Percentiles rank a stretch among this genome's conserved stretches.
phyloP scores from a whole-genome alignment of 352 stramenopile species.

The Pythium pyrilobum region DNA sequence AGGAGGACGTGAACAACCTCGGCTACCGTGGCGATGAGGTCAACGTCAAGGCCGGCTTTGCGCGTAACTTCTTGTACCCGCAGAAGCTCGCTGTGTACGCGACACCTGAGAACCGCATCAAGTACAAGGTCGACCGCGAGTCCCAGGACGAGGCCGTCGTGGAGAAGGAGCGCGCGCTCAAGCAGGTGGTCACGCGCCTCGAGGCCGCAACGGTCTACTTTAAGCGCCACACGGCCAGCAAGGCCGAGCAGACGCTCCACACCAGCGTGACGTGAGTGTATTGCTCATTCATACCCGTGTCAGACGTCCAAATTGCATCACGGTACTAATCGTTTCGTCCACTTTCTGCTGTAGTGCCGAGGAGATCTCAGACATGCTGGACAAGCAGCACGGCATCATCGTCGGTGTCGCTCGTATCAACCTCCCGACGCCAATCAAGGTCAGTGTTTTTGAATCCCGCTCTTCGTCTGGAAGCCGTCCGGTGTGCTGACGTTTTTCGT shows the following conservation, averaged over 20 bases:
- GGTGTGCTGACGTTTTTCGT: neutral
- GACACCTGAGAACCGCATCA: slow-evolving; percentile 85
- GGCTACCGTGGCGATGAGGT: slow-evolving; percentile 90
- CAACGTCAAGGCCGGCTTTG: slow-evolving; percentile 91
- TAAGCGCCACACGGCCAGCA: slow-evolving; percentile 70
- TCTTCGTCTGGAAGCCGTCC: neutral
- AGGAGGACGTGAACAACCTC: slow-evolving; percentile 78
- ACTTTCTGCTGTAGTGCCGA: slow-evolving; percentile 37
- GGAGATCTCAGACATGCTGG: slow-evolving; percentile 83
- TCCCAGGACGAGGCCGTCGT: slow-evolving; percentile 35
- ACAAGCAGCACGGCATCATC: slow-evolving; percentile 79
- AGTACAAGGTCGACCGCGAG: slow-evolving; percentile 73
- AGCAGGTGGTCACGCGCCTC: slow-evolving; percentile 57
- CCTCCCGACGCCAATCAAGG: slow-evolving; percentile 68
- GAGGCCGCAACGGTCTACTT: slow-evolving; percentile 62
- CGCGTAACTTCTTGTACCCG: slow-evolving; percentile 92
- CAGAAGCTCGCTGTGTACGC: slow-evolving; percentile 94
- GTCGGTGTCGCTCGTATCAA: slow-evolving; percentile 76
- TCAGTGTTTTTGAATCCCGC: slow-evolving; percentile 6
- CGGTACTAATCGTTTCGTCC: neutral
- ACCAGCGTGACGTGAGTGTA: slow-evolving; percentile 50
- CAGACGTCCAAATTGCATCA: neutral
- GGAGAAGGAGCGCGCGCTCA: slow-evolving; percentile 60
- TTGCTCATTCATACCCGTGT: too few species aligned
- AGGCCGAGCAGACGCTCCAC: slow-evolving; percentile 54